Conservation (phyloP, 2,329 filamentous ascomycete species). For the Aureobasidium lini region DNA sequence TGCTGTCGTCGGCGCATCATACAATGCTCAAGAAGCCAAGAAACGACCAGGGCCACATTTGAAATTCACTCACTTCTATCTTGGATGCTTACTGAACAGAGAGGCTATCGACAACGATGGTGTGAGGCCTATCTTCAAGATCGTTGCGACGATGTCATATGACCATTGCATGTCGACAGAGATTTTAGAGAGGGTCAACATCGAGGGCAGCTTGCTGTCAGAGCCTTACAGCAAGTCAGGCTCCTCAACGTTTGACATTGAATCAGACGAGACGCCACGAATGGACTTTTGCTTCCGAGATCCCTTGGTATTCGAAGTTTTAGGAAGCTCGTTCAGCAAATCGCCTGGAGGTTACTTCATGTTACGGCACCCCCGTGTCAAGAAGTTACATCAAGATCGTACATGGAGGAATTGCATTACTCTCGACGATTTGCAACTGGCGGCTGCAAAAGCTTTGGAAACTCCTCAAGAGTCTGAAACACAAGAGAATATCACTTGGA, state of each 20-base stretch:
- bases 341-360: constrained; percentile 63
- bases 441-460: constrained; percentile 53
- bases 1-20: constrained; percentile 67
- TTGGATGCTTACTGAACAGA: constrained; percentile 69
- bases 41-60: constrained; percentile 31
- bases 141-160: constrained; percentile 51
- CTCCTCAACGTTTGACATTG: constrained; percentile 20
- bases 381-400: constrained; percentile 72
- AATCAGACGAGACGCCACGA: constrained; percentile 14
- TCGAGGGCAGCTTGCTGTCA: constrained; percentile 32
- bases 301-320: constrained; percentile 71
- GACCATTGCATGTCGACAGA: constrained; percentile 39
- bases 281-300: constrained; percentile 54
- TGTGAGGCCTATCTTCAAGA: constrained; percentile 52
- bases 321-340: constrained; percentile 73
- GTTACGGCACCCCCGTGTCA: constrained; percentile 66
- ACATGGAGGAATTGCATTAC: constrained; percentile 60
- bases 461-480: constrained; percentile 46
- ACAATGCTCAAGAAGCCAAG: constrained; percentile 56
- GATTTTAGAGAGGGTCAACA: constrained; percentile 38
- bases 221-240: constrained; percentile 22
- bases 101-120: constrained; percentile 46
- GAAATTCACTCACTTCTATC: constrained; percentile 70
- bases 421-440: constrained; percentile 60
- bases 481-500: constrained; percentile 56